Conservation (phyloP, 2,329 filamentous ascomycete species). For the Sporothrix pallida region DNA sequence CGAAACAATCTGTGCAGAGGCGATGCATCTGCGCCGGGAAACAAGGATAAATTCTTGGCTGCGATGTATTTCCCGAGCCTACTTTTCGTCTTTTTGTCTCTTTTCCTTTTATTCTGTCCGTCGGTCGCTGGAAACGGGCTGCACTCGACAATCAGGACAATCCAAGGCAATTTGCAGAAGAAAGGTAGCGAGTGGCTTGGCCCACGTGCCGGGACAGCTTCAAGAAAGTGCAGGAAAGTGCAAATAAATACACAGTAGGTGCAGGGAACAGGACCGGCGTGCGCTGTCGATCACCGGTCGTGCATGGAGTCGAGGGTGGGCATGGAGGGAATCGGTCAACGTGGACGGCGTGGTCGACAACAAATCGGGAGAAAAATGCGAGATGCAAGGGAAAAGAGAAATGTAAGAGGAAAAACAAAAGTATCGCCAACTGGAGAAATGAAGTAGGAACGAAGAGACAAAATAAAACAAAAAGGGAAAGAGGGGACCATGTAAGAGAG, state of each 20-base stretch:
- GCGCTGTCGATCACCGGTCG: not conserved
- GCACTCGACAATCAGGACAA: not conserved
- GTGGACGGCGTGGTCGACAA: not conserved
- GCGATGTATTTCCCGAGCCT: not conserved
- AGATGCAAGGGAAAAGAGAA: too few relatives aligned
- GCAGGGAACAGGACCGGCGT: not conserved
- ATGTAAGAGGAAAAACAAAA: not conserved
- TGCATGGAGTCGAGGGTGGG: not conserved
- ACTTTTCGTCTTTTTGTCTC: not conserved
- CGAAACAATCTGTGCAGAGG: not conserved
- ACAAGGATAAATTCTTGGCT: too few relatives aligned
- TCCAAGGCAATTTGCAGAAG: not conserved
- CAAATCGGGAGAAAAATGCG: not conserved
- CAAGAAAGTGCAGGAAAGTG: not conserved
- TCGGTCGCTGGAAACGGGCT: slow-evolving; percentile 21
- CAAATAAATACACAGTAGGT: not conserved
- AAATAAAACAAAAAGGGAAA: not conserved
- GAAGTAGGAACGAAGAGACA: too few relatives aligned
- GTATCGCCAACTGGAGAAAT: not conserved
- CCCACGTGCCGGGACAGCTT: slow-evolving; percentile 19
- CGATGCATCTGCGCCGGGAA: not conserved
- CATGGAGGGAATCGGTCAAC: not conserved
- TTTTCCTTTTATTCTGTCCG: not conserved
- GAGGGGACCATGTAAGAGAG: not conserved
- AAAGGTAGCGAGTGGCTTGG: slow-evolving; percentile 23